Conservation (phyloP, 2,329 filamentous ascomycete species). For the Paecilomyces formosus region DNA sequence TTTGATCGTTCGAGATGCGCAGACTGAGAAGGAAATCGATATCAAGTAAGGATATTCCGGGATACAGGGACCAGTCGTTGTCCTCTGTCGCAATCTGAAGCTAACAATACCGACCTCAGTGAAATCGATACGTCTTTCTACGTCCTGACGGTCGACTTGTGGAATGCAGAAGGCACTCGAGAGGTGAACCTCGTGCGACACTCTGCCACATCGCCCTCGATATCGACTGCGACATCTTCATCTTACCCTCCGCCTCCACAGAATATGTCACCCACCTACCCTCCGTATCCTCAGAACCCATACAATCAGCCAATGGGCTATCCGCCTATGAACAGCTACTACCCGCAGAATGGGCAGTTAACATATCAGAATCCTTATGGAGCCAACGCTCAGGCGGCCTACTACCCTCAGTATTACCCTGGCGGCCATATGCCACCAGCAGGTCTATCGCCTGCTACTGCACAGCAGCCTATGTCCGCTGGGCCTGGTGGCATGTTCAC, state of each 20-base stretch:
- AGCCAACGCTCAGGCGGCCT: constrained; percentile 18
- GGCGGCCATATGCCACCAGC: constrained; percentile 25
- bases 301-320: constrained; percentile 34
- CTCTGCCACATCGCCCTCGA: constrained; percentile 62
- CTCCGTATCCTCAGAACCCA: constrained; percentile 24
- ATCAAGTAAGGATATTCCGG: constrained; percentile 56
- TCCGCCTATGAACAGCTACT: constrained; percentile 30
- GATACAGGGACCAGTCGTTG: not conserved
- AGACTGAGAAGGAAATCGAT: constrained; percentile 73
- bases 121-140: constrained; percentile 63
- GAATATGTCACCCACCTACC: constrained; percentile 26
- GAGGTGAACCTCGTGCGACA: constrained; percentile 65
- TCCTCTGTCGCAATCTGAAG: not conserved
- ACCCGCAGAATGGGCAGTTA: constrained; percentile 18
- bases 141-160: constrained; percentile 63
- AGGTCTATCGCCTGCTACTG: constrained; percentile 28
- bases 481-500: constrained; percentile 80
- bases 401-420: constrained; percentile 25
- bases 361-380: constrained; percentile 28
- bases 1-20: constrained; percentile 67
- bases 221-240: constrained; percentile 70
- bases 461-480: constrained; percentile 26
- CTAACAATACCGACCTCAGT: constrained; percentile 31
- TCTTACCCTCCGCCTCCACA: constrained; percentile 57
- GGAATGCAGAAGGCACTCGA: constrained; percentile 51